phyloP scores from a whole-genome alignment of 768 basidiomycete species.

The Gymnopilus dilepis region DNA sequence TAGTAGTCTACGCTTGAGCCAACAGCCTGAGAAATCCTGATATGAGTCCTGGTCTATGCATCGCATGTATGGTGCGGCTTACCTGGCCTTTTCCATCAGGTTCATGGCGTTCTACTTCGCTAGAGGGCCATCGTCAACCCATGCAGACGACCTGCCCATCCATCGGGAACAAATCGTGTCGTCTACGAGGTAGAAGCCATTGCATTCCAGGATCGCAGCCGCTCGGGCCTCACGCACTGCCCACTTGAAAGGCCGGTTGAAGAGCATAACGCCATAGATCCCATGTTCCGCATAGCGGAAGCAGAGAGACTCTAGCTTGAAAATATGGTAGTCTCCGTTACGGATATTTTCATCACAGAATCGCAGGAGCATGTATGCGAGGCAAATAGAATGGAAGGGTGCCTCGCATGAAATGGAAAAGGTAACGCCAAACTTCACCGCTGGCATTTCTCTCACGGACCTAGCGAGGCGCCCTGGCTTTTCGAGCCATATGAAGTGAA shows the following conservation, averaged over 20 bases:
- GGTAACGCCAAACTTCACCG: not conserved
- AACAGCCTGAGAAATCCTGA: no score
- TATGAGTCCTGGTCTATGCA: no score
- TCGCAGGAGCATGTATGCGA: not conserved
- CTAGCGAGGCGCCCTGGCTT: no score
- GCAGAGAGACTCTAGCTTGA: not conserved
- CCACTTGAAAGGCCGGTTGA: not conserved
- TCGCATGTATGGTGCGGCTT: no score
- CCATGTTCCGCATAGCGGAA: not conserved
- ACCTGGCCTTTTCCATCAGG: not conserved
- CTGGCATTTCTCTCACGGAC: not conserved
- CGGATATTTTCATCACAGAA: conserved; percentile 5
- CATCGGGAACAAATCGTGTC: not conserved
- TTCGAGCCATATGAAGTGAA: no score
- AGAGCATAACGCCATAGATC: not conserved
- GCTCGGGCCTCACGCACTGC: not conserved
- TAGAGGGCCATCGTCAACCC: not conserved
- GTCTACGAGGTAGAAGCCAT: not conserved
- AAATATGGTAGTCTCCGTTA: not conserved
- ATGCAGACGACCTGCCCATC: not conserved
- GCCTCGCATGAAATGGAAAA: not conserved
- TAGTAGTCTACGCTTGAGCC: no score
- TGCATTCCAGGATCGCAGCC: not conserved
- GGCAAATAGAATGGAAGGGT: not conserved
- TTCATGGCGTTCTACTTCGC: not conserved